phyloP scores from a whole-genome alignment of 768 basidiomycete species.

The Naganishia onofrii region DNA sequence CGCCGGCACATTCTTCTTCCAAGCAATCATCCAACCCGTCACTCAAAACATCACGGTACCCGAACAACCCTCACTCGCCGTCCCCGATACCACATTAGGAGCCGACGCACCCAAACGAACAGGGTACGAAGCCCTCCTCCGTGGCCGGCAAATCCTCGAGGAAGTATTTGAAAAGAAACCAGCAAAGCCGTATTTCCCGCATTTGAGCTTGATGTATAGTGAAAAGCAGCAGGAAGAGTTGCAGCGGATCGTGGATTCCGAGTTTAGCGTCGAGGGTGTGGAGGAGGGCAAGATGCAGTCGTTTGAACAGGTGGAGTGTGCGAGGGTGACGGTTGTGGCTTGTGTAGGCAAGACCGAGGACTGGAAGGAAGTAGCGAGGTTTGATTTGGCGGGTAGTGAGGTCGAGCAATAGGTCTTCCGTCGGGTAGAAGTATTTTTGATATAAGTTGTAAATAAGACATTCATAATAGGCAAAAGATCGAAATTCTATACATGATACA shows the following conservation, averaged over 20 bases:
- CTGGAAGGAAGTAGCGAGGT: slow-evolving; percentile 24
- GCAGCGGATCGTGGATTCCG: slow-evolving; percentile 13
- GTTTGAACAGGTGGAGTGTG: slow-evolving; percentile 1
- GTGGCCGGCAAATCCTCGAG: slow-evolving; percentile 11
- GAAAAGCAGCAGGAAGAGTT: slow-evolving; percentile 4
- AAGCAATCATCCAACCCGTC: slow-evolving; percentile 22
- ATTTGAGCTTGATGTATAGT: slow-evolving; percentile 24
- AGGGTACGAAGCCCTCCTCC: slow-evolving; percentile 19
- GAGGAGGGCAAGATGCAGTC: neutral
- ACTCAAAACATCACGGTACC: slow-evolving; percentile 18
- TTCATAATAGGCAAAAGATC: too few relatives aligned
- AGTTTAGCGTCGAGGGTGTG: neutral
- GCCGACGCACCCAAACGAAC: slow-evolving; percentile 3
- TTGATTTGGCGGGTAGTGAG: slow-evolving; percentile 17
- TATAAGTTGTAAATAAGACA: neutral
- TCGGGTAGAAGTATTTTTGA: neutral
- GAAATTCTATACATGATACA: too few relatives aligned
- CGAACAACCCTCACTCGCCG: slow-evolving; percentile 12
- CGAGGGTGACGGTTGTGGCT: slow-evolving; percentile 20
- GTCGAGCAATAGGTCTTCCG: neutral
- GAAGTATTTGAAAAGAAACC: slow-evolving; percentile 17
- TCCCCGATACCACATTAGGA: slow-evolving; percentile 1
- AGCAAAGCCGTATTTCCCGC: slow-evolving; percentile 11
- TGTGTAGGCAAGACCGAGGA: slow-evolving; percentile 15
- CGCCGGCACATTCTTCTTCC: slow-evolving; percentile 18